Conservation (phyloP, 495 filamentous ascomycete genomes). For the Friedmanniomyces endolithicus region DNA sequence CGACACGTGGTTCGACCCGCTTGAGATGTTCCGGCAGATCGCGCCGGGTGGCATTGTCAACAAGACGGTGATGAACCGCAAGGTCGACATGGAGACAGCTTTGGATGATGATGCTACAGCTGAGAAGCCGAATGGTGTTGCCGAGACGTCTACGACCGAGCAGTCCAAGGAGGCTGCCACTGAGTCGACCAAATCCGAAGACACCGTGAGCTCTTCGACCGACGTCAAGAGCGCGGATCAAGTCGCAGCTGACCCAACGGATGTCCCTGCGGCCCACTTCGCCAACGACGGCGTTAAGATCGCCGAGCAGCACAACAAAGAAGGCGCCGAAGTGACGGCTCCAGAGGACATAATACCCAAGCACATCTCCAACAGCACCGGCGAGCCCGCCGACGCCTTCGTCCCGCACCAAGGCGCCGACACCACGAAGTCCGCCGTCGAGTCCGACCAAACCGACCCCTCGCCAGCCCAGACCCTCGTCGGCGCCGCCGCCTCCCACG, state of each 20-base stretch:
- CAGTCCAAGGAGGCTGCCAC: neutral
- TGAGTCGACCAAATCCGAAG: neutral
- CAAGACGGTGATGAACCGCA: slow-evolving; percentile 25
- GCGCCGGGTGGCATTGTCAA: slow-evolving; percentile 35
- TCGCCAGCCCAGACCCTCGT: neutral
- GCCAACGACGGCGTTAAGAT: slow-evolving; percentile 15
- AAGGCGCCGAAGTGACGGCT: neutral
- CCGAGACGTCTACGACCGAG: neutral
- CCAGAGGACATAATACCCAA: slow-evolving; percentile 8
- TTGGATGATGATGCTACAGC: slow-evolving; percentile 1
- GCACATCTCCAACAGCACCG: slow-evolving; percentile 15
- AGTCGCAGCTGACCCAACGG: neutral
- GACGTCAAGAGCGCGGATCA: neutral
- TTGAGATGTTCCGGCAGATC: slow-evolving; percentile 57
- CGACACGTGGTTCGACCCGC: slow-evolving; percentile 52
- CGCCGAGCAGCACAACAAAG: slow-evolving; percentile 7
- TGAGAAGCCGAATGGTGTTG: neutral
- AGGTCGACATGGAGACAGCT: slow-evolving; percentile 11
- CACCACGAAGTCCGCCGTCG: neutral
- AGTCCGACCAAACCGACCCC: neutral
- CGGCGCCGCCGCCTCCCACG: slow-evolving; percentile 9
- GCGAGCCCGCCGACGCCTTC: slow-evolving; percentile 10
- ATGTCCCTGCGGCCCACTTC: neutral
- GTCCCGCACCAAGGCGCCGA: slow-evolving; percentile 13
- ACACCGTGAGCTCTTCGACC: neutral